These are phyloP conservation scores for Ophiognomonia clavigignenti-juglandacearum DNA, from an alignment of 2,329 filamentous ascomycete genomes.

Conservation along the genomic window DNA sequence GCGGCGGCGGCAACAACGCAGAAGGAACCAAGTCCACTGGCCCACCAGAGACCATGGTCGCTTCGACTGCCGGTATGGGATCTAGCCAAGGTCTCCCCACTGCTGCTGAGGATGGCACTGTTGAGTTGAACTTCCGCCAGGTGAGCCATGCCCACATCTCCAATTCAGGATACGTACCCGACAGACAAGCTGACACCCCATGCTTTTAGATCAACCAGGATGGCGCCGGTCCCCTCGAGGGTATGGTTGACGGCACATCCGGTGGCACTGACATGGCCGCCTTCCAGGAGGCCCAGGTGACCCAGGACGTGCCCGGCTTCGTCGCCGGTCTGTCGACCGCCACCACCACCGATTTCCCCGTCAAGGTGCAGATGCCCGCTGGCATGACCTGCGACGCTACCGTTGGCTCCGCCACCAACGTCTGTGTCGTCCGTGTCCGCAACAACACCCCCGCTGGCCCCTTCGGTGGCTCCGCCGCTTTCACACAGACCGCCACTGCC, in stretches of 20 bases:
- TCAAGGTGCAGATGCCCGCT: slow-evolving; percentile 54
- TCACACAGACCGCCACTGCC: slow-evolving; percentile 55
- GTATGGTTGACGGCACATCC: slow-evolving; percentile 47
- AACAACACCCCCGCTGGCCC: slow-evolving; percentile 59
- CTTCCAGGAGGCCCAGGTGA: slow-evolving; percentile 47
- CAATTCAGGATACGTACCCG: not conserved
- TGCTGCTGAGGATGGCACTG: slow-evolving; percentile 44
- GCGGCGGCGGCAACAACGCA: slow-evolving; percentile 22
- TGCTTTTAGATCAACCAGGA: slow-evolving; percentile 47
- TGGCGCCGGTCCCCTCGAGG: slow-evolving; percentile 49
- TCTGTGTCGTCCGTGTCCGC: slow-evolving; percentile 61
- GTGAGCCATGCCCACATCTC: not conserved
- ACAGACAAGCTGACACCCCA: no score
- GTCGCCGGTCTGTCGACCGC: slow-evolving; percentile 45
- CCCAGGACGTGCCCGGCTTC: slow-evolving; percentile 31
- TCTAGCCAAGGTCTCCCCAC: slow-evolving; percentile 46
- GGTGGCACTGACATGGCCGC: slow-evolving; percentile 47
- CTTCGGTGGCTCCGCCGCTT: slow-evolving; percentile 62
- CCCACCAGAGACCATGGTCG: slow-evolving; percentile 39
- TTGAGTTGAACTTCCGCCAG: slow-evolving; percentile 54
- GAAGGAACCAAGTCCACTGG: slow-evolving; percentile 37
- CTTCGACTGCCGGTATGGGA: slow-evolving; percentile 43
- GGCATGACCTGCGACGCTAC: slow-evolving; percentile 62
- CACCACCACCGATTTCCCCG: slow-evolving; percentile 49
- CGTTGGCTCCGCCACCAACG: slow-evolving; percentile 53